Evolutionary conservation across 345 rosid genomes (phyloP), one percentile per base, ranked within the genome.

Genomic region (Heritiera littoralis): DNA sequence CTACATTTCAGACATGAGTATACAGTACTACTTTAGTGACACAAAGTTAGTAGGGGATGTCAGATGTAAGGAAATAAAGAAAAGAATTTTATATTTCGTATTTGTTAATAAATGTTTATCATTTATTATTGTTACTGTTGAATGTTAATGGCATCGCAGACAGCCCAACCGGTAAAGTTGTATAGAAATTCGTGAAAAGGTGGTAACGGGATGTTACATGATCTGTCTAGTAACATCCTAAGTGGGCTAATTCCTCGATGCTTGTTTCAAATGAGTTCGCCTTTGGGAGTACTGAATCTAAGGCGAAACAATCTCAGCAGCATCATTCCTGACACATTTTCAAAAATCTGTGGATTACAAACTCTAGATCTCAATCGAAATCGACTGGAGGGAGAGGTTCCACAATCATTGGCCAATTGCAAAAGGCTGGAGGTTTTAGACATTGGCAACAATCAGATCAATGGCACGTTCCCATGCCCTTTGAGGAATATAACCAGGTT

Each of bases 361-460:
- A 87, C 89, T 51, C 75, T 88, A 23, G 87, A 84, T 84, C 58
- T 89, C 38, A 82, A 68, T 28, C 77, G 79, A 5, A 88, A 90
- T 78, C 76, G 0, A 2, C 1, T 85, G 11, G 67, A n/a, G 10
- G 93, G 91, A 54, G 1, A 5, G 40, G 41, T 88, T 61, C 86
- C 91, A 0, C 14, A 43, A 76, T 86, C 83, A 1, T 0, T 89
- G 67, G 80, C 35, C 49, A 74, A 84, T 5, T 90, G 90, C 76
- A 38, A 18, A 3, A 18, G 0, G 46, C 30, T 88, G 66, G 90
- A 88, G 81, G 83, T 88, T 54, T 49, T 90, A 43, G 80, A 85
- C 77, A 41, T 90, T 0, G 88, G 86, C 32, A 80, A 85, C 74
- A 89, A 88, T 52, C 66, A 49, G 13, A 52, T 87, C 4, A 49